phyloP scores from a whole-genome alignment of 2,329 filamentous ascomycete genomes.

The Penicillium sp. region DNA sequence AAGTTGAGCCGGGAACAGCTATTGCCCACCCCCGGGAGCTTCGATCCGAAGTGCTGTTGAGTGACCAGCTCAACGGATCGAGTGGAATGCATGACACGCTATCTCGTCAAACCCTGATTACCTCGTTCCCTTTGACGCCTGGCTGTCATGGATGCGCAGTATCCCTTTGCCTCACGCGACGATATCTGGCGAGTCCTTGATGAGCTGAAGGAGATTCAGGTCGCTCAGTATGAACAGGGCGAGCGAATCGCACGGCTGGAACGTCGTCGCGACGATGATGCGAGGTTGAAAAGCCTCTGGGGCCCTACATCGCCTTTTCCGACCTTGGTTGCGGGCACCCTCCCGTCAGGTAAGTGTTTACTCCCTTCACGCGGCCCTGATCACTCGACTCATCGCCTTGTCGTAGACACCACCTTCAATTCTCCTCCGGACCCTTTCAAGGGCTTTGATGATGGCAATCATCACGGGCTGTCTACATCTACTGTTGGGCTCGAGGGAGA shows the following conservation, averaged over 20 bases:
- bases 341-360: slow-evolving; percentile 69
- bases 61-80: neutral
- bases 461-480: slow-evolving; percentile 68
- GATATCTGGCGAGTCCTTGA: slow-evolving; percentile 64
- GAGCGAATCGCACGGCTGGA: slow-evolving; percentile 62
- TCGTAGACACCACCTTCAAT: slow-evolving; percentile 71
- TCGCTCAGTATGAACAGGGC: slow-evolving; percentile 59
- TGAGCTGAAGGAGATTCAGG: slow-evolving; percentile 61
- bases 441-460: slow-evolving; percentile 79
- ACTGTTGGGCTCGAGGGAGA: slow-evolving; percentile 83
- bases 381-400: slow-evolving; percentile 1
- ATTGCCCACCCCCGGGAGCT: neutral
- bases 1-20: neutral
- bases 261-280: slow-evolving; percentile 61
- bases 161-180: slow-evolving; percentile 61
- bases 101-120: neutral
- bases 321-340: slow-evolving; percentile 75
- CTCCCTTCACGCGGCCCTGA: slow-evolving; percentile 25
- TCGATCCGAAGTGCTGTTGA: neutral
- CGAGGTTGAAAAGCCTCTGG: slow-evolving; percentile 80
- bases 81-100: neutral
- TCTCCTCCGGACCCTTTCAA: slow-evolving; percentile 83
- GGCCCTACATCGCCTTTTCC: slow-evolving; percentile 81
- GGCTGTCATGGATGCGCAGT: slow-evolving; percentile 60
- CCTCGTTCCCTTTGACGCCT: neutral